Conservation (phyloP, 2,329 filamentous ascomycete genomes). For the Coniella vitis region DNA sequence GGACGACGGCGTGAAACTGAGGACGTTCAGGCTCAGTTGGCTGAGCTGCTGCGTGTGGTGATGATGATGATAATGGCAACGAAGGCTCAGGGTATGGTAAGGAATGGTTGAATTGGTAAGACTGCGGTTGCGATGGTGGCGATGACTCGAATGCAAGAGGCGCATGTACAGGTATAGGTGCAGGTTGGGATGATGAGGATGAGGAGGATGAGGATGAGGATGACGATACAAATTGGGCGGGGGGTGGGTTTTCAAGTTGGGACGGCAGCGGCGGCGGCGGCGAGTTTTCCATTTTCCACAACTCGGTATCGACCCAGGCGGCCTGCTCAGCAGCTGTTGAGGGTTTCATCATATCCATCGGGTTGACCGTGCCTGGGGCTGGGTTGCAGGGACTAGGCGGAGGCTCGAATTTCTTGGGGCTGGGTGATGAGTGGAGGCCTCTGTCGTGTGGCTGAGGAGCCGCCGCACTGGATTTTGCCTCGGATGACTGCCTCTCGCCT, state of each 20-base stretch:
- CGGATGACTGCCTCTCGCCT: slow-evolving; percentile 1
- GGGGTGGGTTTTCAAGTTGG: slow-evolving; percentile 7
- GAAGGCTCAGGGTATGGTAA: slow-evolving; percentile 1
- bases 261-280: slow-evolving; percentile 17
- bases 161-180: neutral
- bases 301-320: slow-evolving; percentile 28
- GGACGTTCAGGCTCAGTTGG: slow-evolving; percentile 9
- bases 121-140: slow-evolving; percentile 4
- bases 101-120: neutral
- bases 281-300: slow-evolving; percentile 28
- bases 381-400: slow-evolving; percentile 25
- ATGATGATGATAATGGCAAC: too few species aligned
- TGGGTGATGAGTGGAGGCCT: slow-evolving; percentile 13
- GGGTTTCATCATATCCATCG: slow-evolving; percentile 46
- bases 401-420: slow-evolving; percentile 19
- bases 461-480: slow-evolving; percentile 3
- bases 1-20: slow-evolving; percentile 15
- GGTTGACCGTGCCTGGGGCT: slow-evolving; percentile 43
- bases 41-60: neutral
- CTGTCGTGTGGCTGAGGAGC: slow-evolving; percentile 8
- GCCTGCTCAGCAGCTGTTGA: slow-evolving; percentile 29
- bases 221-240: slow-evolving; percentile 26
- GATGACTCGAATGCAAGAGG: slow-evolving; percentile 1
- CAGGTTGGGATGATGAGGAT: slow-evolving; percentile 15
- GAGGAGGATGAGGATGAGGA: slow-evolving; percentile 20